Evolutionary conservation across 75 land plant species (phyloP).

Genomic region (Azolla pinnata): DNA sequence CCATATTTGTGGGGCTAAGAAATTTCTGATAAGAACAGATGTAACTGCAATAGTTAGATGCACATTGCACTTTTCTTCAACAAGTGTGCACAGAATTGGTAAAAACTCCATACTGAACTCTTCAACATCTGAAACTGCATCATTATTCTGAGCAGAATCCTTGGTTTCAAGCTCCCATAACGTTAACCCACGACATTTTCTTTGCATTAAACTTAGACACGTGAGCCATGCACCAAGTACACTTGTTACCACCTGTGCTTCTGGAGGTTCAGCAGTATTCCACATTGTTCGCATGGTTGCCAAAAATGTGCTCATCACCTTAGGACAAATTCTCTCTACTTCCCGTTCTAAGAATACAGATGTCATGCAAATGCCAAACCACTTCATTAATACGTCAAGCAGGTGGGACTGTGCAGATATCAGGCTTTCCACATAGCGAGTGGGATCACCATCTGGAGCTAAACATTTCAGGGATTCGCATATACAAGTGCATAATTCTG

Average conservation of each 20-base stretch:
- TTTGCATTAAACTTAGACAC: conserved; percentile 26
- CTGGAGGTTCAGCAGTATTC: conserved; percentile 18
- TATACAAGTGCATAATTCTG: conserved; percentile 34
- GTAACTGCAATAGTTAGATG: conserved; percentile 47
- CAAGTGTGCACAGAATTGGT: conserved; percentile 53
- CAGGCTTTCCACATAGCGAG: conserved; percentile 29
- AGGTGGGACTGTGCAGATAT: conserved; percentile 49
- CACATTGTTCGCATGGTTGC: conserved; percentile 27
- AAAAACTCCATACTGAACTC: conserved; percentile 37
- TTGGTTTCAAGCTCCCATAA: neutral
- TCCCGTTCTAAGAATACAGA: neutral
- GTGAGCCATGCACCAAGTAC: conserved; percentile 43
- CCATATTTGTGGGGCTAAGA: conserved; percentile 51
- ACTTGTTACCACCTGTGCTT: conserved; percentile 23
- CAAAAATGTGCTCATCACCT: conserved; percentile 38
- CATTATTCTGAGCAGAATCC: conserved; percentile 5
- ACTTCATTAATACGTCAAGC: conserved; percentile 37
- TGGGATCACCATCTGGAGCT: conserved; percentile 21
- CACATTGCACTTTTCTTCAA: conserved; percentile 19
- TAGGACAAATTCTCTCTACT: conserved; percentile 25
- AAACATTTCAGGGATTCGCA: conserved; percentile 25
- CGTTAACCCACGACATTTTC: conserved; percentile 5
- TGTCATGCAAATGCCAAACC: conserved; percentile 16
- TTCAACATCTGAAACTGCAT: conserved; percentile 43
- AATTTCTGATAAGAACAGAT: conserved; percentile 45